Base-by-base conservation (phyloP, 1,284 basidiomycete species). In the Ganoderma sinense region DNA sequence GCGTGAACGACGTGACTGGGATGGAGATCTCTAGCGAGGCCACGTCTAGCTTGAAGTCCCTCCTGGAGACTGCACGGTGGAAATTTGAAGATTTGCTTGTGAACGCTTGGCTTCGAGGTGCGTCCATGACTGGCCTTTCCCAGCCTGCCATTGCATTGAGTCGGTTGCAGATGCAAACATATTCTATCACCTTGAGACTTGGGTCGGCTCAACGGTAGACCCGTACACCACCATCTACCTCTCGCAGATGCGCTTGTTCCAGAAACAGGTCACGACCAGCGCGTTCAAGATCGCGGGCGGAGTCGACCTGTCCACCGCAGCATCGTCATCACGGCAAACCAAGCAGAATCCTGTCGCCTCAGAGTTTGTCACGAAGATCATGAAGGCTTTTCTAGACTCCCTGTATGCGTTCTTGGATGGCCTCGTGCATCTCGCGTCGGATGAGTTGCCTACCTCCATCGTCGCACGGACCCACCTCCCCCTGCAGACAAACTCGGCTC, bases 371-470 rank as follows among this genome's bases (percentile, higher is more conserved):
- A 78, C 84, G 18, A 94, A 94, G 82, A 93, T 99, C 77, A 93
- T 91, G 29, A 94, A 92, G 72, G 90, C 93, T 0, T 98, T 98
- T 81, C 81, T 98, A 61, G 97, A 99, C 77, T 89, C 92, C 0
- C 78, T 98, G 39, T 97, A 97, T 80, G 91, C 93, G 31, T 92
- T 98, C 74, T 84, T 99, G 60, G 96, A 99, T 75, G 97, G 97
- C 0, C 84, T 99, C 62, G 89, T 97, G 31, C 88, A 91, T 66
- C 86, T 98, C 16, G 95, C 96, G 10, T 93, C 94, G 56, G 88
- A 92, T 66, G 90, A 92, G 73, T 86, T 85, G n/a, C 85, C 87
- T n/a, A 80, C 86, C 20, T 78, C 80, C 10, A 79, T 77, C 2
- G 86, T 82, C n/a, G 83, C 71, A 77, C 81, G 62, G 80, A 80